These are phyloP conservation scores for Spizellomyces punctatus DNA, from an alignment of 192 early-diverging fungal genomes.

Conservation along the genomic window DNA sequence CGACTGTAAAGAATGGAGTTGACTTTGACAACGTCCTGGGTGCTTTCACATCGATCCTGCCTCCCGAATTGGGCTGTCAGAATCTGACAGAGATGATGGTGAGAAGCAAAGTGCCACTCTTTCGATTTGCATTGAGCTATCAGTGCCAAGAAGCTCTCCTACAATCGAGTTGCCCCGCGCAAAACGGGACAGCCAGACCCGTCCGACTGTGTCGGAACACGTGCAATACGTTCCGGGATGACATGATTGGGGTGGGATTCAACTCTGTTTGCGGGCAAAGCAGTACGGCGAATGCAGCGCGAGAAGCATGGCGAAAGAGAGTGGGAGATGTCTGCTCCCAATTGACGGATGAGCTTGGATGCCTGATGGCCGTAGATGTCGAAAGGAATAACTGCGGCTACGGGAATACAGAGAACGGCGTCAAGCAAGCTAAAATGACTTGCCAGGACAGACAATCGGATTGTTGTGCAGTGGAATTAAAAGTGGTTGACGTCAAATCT, in stretches of 20 bases:
- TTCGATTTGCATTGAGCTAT: constrained; percentile 10
- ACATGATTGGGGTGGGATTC: background rate
- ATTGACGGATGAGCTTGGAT: background rate
- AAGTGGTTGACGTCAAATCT: background rate
- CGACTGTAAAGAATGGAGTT: background rate
- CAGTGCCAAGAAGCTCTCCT: constrained; percentile 2
- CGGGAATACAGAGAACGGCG: background rate
- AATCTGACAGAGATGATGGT: background rate
- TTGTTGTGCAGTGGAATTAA: constrained; percentile 5
- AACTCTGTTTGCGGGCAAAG: constrained; percentile 5
- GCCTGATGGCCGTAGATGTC: constrained; percentile 2
- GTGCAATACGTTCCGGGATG: constrained; percentile 17
- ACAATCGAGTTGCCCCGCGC: background rate
- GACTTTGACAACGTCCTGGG: background rate
- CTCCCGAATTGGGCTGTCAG: background rate
- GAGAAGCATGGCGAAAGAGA: background rate
- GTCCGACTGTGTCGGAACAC: constrained; percentile 15
- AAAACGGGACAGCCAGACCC: background rate
- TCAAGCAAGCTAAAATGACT: background rate
- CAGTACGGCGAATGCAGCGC: background rate
- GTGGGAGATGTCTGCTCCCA: background rate
- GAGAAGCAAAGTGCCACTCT: background rate
- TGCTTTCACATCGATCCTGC: background rate
- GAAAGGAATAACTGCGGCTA: constrained; percentile 21
- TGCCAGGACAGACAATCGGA: background rate